phyloP scores from a whole-genome alignment of 2,329 filamentous ascomycete species.

The Calonectria crousiana region DNA sequence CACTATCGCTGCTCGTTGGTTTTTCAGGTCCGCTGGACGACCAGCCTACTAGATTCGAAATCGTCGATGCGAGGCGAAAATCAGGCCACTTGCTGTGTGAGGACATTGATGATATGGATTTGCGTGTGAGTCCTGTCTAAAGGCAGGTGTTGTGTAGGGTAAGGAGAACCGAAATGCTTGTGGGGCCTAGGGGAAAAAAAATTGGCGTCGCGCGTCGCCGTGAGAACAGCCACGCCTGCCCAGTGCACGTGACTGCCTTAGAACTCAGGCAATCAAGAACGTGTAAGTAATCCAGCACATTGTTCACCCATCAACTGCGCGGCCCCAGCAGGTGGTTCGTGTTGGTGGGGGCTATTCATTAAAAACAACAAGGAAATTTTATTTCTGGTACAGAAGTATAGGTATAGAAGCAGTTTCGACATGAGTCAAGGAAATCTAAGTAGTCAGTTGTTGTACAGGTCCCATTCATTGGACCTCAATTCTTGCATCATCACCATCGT shows the following conservation, averaged over 20 bases:
- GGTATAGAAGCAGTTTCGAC: slow-evolving; percentile 32
- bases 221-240: slow-evolving; percentile 18
- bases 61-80: slow-evolving; percentile 48
- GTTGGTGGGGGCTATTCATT: not conserved
- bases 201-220: slow-evolving; percentile 36
- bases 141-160: slow-evolving; percentile 40
- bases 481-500: slow-evolving; percentile 11
- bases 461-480: slow-evolving; percentile 26
- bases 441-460: slow-evolving; percentile 38
- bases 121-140: slow-evolving; percentile 34
- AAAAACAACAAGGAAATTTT: not conserved
- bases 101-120: slow-evolving; percentile 43
- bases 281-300: not conserved
- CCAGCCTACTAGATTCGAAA: slow-evolving; percentile 46
- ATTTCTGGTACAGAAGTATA: slow-evolving; percentile 26
- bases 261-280: slow-evolving; percentile 34
- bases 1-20: slow-evolving; percentile 34
- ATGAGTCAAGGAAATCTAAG: slow-evolving; percentile 40
- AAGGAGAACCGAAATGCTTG: slow-evolving; percentile 39
- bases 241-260: slow-evolving; percentile 33
- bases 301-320: not conserved
- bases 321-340: slow-evolving; percentile 1
- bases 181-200: slow-evolving; percentile 47
- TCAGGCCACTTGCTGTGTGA: slow-evolving; percentile 50
- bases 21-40: slow-evolving; percentile 43